phyloP scores from a whole-genome alignment of 176 grass and related monocot genomes.

The Tillandsia leiboldiana region DNA sequence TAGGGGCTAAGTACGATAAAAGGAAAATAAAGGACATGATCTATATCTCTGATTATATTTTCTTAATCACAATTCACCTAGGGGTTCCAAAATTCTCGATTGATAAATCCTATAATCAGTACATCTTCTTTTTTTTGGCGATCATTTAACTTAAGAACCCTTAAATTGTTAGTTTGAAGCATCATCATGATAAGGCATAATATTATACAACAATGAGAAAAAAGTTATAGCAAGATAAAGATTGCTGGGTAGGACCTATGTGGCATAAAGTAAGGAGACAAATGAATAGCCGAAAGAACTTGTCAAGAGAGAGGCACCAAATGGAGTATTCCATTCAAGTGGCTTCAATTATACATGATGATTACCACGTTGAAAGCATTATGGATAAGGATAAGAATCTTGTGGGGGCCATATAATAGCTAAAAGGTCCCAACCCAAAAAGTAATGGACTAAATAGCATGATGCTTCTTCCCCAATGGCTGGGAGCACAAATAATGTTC shows the following conservation, averaged over 20 bases:
- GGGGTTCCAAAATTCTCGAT: no score
- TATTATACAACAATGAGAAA: slow-evolving; percentile 10
- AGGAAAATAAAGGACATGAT: neutral
- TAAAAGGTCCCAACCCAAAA: slow-evolving; percentile 20
- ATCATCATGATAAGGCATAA: slow-evolving; percentile 1
- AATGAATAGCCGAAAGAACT: slow-evolving; percentile 22
- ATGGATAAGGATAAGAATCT: slow-evolving; percentile 48
- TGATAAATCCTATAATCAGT: no score
- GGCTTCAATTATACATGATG: slow-evolving; percentile 42
- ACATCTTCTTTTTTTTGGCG: no score
- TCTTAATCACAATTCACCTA: no score
- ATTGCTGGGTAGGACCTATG: slow-evolving; percentile 12
- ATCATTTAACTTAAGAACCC: neutral
- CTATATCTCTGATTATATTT: no score
- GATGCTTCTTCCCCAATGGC: no score
- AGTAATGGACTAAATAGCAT: slow-evolving; percentile 14
- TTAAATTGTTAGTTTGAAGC: neutral
- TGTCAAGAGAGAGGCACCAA: slow-evolving; percentile 8
- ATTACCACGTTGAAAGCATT: slow-evolving; percentile 25
- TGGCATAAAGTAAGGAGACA: slow-evolving; percentile 21
- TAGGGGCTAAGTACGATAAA: neutral
- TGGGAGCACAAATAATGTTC: no score
- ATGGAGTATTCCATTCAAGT: slow-evolving; percentile 11
- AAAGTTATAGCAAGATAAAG: slow-evolving; percentile 17
- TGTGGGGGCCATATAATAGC: slow-evolving; percentile 20